Conservation (phyloP, 2,329 filamentous ascomycete genomes). For the Talaromyces marneffei region DNA sequence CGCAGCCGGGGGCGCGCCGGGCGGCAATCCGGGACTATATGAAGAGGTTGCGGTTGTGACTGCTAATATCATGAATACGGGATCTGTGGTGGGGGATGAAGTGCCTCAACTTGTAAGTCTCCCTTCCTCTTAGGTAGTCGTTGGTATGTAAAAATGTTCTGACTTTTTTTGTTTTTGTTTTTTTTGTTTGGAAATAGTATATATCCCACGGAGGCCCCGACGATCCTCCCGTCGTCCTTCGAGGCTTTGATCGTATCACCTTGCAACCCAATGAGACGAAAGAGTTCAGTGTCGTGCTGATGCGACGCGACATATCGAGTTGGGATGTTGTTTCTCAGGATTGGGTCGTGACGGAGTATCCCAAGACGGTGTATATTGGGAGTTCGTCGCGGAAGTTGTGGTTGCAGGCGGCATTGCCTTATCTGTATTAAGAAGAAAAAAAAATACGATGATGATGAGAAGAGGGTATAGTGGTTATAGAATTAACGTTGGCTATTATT, state of each 20-base stretch:
- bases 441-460: too few relatives aligned
- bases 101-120: constrained; percentile 47
- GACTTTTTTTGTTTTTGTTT: too few relatives aligned
- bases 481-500: background rate
- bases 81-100: constrained; percentile 44
- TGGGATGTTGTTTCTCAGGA: constrained; percentile 76
- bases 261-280: constrained; percentile 62
- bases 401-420: constrained; percentile 35
- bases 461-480: background rate
- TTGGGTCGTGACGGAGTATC: constrained; percentile 61
- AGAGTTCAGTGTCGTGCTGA: constrained; percentile 63
- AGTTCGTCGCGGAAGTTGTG: constrained; percentile 53
- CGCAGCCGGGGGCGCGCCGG: constrained; percentile 52
- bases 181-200: too few relatives aligned
- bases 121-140: background rate
- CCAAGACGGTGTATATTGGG: constrained; percentile 58
- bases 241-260: constrained; percentile 72
- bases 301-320: constrained; percentile 75
- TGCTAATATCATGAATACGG: constrained; percentile 49
- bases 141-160: too few relatives aligned
- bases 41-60: constrained; percentile 46
- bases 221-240: constrained; percentile 61
- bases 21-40: constrained; percentile 54
- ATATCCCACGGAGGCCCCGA: constrained; percentile 70
- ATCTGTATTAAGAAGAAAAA: background rate